Percentiles rank a stretch among this genome's conserved stretches.
phyloP scores from a whole-genome alignment of 345 rosid species.

The Pseudoturritis turrita region DNA sequence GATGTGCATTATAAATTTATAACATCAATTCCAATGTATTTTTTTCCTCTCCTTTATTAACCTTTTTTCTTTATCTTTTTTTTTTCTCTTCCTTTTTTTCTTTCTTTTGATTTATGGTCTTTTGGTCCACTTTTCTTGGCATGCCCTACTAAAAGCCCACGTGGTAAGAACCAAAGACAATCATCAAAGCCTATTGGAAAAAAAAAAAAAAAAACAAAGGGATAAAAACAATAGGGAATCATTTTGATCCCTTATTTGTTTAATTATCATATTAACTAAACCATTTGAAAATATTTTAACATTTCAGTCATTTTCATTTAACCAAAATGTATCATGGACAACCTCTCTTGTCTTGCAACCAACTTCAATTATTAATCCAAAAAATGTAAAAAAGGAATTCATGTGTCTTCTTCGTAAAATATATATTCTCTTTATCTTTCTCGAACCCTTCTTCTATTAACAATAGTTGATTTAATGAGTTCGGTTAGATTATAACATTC shows the following conservation, averaged over 20 bases:
- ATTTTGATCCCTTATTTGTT: constrained; percentile 3
- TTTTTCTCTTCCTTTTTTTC: neutral
- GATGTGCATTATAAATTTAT: neutral
- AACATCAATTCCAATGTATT: constrained; percentile 18
- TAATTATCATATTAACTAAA: neutral
- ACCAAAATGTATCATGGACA: neutral
- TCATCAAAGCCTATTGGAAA: constrained; percentile 30
- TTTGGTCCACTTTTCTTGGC: constrained; percentile 37
- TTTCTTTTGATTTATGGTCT: constrained; percentile 15
- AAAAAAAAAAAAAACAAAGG: neutral
- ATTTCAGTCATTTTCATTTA: neutral
- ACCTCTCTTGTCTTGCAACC: constrained; percentile 6
- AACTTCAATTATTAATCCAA: constrained; percentile 1
- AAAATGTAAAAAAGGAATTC: constrained; percentile 1
- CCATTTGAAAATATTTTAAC: neutral
- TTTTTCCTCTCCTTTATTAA: neutral
- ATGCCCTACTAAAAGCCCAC: constrained; percentile 25
- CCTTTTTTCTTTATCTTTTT: constrained; percentile 12
- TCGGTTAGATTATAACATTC: neutral
- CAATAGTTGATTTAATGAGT: neutral
- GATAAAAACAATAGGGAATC: constrained; percentile 8
- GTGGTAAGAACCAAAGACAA: constrained; percentile 26
- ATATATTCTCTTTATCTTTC: neutral
- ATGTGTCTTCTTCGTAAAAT: neutral
- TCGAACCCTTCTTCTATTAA: neutral